Conservation (phyloP, 345 rosid genomes). For the Euphorbia lathyris region DNA sequence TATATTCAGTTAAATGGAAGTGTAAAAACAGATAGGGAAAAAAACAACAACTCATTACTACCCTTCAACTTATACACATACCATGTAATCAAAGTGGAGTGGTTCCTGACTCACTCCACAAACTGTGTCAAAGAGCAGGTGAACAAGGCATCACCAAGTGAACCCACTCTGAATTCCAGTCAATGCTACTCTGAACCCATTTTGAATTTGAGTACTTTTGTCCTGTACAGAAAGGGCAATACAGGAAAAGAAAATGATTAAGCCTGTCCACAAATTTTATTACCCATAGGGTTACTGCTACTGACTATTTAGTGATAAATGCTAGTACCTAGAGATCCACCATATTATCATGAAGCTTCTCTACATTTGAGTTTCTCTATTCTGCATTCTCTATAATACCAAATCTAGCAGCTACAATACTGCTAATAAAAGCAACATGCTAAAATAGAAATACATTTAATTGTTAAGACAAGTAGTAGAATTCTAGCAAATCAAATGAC, state of each 20-base stretch:
- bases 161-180: constrained; percentile 18
- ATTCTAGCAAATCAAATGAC: constrained; percentile 8
- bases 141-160: constrained; percentile 16
- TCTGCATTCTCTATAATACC: constrained; percentile 14
- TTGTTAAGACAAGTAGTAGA: not conserved
- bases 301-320: constrained; percentile 1
- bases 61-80: constrained; percentile 12
- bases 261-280: constrained; percentile 11
- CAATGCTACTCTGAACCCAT: constrained; percentile 1
- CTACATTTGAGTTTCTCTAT: constrained; percentile 20
- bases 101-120: constrained; percentile 16
- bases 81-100: constrained; percentile 16
- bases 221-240: constrained; percentile 28
- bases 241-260: constrained; percentile 23
- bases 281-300: constrained; percentile 20
- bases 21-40: not conserved
- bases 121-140: constrained; percentile 14
- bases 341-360: constrained; percentile 19
- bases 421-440: constrained; percentile 14
- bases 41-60: not conserved
- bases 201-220: constrained; percentile 6
- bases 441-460: not conserved
- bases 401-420: not conserved
- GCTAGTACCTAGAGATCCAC: constrained; percentile 17
- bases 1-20: not conserved